Evolutionary conservation across 2,329 filamentous ascomycete genomes (phyloP).

Genomic region (Emydomyces testavorans): DNA sequence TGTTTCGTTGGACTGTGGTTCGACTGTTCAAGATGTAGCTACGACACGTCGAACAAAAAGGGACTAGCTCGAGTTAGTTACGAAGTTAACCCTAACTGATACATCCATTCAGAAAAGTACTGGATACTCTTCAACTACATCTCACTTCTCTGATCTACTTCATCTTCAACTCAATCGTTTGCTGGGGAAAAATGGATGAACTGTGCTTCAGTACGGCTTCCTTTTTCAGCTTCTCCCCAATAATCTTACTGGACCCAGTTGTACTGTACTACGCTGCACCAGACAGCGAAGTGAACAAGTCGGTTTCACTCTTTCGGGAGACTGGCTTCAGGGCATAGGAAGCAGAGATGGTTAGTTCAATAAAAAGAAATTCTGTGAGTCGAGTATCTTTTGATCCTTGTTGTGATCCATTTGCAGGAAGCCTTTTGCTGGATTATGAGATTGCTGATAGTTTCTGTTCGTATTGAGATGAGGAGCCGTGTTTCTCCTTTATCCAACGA

Average conservation of each 20-base stretch:
- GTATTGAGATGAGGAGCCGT: too few relatives aligned
- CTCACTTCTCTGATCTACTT: neutral
- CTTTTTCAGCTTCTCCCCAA: neutral
- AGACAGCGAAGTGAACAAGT: neutral
- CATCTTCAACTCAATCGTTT: neutral
- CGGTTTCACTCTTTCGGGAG: neutral
- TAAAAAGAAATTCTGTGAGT: too few relatives aligned
- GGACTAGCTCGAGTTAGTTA: slow-evolving; percentile 7
- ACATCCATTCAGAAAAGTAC: neutral
- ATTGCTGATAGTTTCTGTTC: too few relatives aligned
- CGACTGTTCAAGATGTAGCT: too few relatives aligned
- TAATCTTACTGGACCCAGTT: neutral
- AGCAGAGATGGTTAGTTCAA: too few relatives aligned
- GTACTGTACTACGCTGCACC: neutral
- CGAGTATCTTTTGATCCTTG: too few relatives aligned
- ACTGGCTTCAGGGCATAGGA: too few relatives aligned
- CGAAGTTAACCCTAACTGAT: neutral
- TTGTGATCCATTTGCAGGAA: too few relatives aligned
- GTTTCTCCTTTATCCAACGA: too few relatives aligned
- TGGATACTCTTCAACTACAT: neutral
- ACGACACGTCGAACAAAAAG: neutral
- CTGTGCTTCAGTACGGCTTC: neutral
- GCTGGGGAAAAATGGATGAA: neutral
- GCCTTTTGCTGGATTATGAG: too few relatives aligned
- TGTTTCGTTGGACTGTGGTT: too few relatives aligned